A percentile compares a stretch with the other conserved stretches of the same genome.
These are phyloP conservation scores for Claviceps citrina DNA, from an alignment of 2,329 filamentous ascomycete species.

Conservation along the genomic window DNA sequence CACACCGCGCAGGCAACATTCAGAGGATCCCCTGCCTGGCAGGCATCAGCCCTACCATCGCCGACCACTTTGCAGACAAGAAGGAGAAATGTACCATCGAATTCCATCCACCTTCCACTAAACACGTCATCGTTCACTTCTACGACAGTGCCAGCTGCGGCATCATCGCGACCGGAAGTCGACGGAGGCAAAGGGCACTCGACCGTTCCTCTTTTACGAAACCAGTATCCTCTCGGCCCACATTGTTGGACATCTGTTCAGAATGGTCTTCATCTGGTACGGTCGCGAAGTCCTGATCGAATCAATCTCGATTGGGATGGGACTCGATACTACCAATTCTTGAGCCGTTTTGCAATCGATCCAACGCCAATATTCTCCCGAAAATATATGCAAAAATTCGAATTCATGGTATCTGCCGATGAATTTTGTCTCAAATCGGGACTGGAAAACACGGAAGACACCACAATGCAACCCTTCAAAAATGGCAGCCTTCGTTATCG, in stretches of 20 bases:
- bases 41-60: neutral
- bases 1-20: neutral
- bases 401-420: conserved; percentile 29
- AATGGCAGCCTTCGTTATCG: conserved; percentile 42
- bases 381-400: conserved; percentile 25
- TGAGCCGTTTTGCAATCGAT: conserved; percentile 33
- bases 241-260: conserved; percentile 27
- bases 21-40: neutral
- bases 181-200: conserved; percentile 1
- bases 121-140: neutral
- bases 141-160: neutral
- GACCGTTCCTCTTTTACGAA: conserved; percentile 7
- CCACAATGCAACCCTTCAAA: neutral
- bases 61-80: neutral
- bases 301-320: conserved; percentile 13
- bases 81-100: neutral
- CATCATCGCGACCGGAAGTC: neutral
- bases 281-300: conserved; percentile 32
- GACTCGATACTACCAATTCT: conserved; percentile 39
- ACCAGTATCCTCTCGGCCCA: conserved; percentile 26
- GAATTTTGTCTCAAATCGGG: conserved; percentile 21
- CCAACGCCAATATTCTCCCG: conserved; percentile 27
- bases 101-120: neutral
- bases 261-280: conserved; percentile 31
- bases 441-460: neutral